Conservation (phyloP, 2,329 filamentous ascomycete genomes). For the Davidsoniella eucalypti region DNA sequence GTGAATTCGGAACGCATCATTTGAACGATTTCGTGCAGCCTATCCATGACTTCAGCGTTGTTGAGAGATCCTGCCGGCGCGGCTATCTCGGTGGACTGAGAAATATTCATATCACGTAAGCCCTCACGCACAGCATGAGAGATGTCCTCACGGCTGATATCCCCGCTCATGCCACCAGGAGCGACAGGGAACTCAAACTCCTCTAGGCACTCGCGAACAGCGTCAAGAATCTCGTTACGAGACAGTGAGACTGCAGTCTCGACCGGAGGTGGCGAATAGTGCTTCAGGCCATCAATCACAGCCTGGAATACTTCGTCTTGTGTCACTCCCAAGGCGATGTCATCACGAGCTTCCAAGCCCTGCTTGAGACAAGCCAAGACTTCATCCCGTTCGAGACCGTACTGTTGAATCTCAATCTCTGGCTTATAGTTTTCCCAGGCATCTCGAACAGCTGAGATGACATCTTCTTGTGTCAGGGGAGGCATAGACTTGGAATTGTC, state of each 20-base stretch:
- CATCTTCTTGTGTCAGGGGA: constrained; percentile 57
- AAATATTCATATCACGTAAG: constrained; percentile 33
- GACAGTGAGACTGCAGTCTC: constrained; percentile 54
- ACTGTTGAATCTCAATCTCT: constrained; percentile 77
- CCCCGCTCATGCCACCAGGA: constrained; percentile 30
- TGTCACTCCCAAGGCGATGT: constrained; percentile 42
- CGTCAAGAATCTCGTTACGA: constrained; percentile 66
- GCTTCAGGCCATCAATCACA: constrained; percentile 70
- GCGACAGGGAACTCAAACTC: constrained; percentile 62
- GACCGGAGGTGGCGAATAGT: constrained; percentile 55
- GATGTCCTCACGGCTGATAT: constrained; percentile 43
- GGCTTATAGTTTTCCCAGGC: constrained; percentile 92
- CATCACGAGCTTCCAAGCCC: constrained; percentile 61
- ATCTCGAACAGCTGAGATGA: constrained; percentile 72
- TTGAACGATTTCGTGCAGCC: constrained; percentile 49
- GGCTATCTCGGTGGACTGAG: constrained; percentile 19
- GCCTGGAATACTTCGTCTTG: constrained; percentile 75
- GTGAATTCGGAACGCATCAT: constrained; percentile 43
- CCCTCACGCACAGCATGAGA: constrained; percentile 47
- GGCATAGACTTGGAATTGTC: constrained; percentile 35
- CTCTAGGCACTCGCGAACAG: constrained; percentile 73
- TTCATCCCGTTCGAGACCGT: constrained; percentile 79
- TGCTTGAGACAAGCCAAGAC: constrained; percentile 75
- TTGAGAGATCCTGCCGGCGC: constrained; percentile 14
- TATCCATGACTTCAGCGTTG: constrained; percentile 34